Evolutionary conservation across 345 rosid species (phyloP).

Genomic region (Populus alba): DNA sequence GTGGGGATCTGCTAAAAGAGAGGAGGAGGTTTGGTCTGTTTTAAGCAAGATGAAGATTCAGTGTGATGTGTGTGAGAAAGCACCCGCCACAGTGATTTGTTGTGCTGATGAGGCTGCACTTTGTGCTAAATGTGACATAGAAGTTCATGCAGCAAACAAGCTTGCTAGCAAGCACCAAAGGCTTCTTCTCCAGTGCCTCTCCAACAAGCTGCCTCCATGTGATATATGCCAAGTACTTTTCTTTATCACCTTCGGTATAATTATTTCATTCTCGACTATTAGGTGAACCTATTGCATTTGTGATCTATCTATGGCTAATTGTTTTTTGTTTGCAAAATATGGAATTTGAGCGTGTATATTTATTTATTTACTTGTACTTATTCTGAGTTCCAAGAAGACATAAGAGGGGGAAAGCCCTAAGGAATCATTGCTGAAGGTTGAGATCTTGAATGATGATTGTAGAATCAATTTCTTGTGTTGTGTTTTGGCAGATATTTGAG

Average conservation of each 20-base stretch:
- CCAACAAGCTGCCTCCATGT: slow-evolving; percentile 78
- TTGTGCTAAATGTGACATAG: slow-evolving; percentile 73
- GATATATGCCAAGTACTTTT: slow-evolving; percentile 78
- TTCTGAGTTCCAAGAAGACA: neutral
- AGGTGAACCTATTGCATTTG: neutral
- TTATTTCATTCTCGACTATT: neutral
- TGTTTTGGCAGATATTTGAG: neutral
- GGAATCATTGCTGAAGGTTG: neutral
- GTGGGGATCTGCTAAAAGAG: slow-evolving; percentile 7
- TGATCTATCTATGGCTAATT: neutral
- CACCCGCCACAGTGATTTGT: slow-evolving; percentile 92
- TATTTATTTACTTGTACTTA: neutral
- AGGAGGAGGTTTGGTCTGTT: slow-evolving; percentile 1
- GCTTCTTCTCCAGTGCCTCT: slow-evolving; percentile 71
- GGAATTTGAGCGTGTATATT: neutral
- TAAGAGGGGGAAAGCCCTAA: neutral
- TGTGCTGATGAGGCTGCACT: slow-evolving; percentile 99
- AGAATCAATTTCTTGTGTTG: neutral
- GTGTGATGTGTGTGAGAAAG: slow-evolving; percentile 96
- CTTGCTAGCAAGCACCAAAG: slow-evolving; percentile 97
- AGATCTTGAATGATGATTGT: neutral
- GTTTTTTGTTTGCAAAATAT: neutral
- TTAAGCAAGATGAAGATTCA: slow-evolving; percentile 72
- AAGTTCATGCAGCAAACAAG: slow-evolving; percentile 92
- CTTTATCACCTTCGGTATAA: neutral